Base-by-base conservation (phyloP, 306 rosid species). In the Cicer bijugum region DNA sequence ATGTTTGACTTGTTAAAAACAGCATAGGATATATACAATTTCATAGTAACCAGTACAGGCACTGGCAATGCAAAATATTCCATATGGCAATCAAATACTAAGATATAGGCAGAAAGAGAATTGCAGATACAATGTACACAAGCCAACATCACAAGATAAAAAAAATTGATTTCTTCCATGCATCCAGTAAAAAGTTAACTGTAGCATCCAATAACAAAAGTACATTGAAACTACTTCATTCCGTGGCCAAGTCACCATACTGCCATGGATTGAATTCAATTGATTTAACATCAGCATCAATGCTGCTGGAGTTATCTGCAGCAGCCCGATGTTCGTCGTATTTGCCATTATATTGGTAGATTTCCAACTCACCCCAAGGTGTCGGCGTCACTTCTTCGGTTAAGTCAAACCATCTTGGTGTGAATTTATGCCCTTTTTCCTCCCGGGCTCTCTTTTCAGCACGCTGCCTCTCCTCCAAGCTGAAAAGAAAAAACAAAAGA, bases 341-440 rank as follows among this genome's bases (percentile, higher is more conserved):
- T 81, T 82, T 86, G 67, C 90, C 89, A 46, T 91, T 93, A 53
- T 85, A 93, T 69, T 74, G 88, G 81, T 91, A 93, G 63, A 93
- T 80, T 88, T 93, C 97, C 86, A 91, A 80, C 67, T 93, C 96
- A 43, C 96, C 98, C 98, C 97, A 93, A 47, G 98, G 98, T 72
- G 98, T 93, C 69, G 93, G 3, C 40, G 89, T 67, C 71, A 88
- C 86, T 72, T 93, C 97, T 43, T 86, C 89, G 35, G 93, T 91
- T 70, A 86, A 71, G 74, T 93, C 93, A 82, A 91, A 93, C 98
- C 97, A 93, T 73, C 88, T 84, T 35, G 98, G 92, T 15, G 10
- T 19, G 58, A 89, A 91, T 67, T 77, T 67, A 40, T 86, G 75
- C 43, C 85, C 89, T 57, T 88, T 85, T 10, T 81, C 82, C 74